A percentile compares a stretch with the other conserved stretches of the same genome.
Evolutionary conservation across 2,329 filamentous ascomycete species (phyloP).

Genomic region (Colletotrichum falcatum): DNA sequence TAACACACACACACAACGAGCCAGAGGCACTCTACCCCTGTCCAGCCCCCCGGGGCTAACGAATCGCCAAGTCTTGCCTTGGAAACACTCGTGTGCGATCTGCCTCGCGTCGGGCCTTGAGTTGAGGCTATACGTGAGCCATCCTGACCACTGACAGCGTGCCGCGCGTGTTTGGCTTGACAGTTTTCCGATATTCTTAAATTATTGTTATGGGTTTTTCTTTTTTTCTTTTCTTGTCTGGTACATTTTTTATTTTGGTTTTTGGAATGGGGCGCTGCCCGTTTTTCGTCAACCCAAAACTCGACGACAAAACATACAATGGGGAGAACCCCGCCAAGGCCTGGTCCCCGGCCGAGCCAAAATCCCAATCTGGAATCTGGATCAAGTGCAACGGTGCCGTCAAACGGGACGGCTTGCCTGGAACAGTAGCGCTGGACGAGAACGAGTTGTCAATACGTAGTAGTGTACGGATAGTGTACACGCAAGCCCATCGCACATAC

Average conservation of each 20-base stretch:
- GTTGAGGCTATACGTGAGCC: slow-evolving; percentile 29
- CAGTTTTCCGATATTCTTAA: not conserved
- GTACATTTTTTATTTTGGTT: not conserved
- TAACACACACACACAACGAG: slow-evolving; percentile 16
- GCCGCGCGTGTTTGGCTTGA: slow-evolving; percentile 5
- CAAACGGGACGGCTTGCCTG: slow-evolving; percentile 14
- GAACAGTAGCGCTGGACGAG: slow-evolving; percentile 19
- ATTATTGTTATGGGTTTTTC: not conserved
- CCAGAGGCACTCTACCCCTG: not conserved
- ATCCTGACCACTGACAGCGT: slow-evolving; percentile 4
- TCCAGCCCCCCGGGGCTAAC: not conserved
- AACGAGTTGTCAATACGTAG: not conserved
- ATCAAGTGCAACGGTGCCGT: slow-evolving; percentile 24
- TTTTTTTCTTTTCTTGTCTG: too few species aligned
- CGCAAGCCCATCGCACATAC: not conserved
- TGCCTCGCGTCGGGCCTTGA: slow-evolving; percentile 35
- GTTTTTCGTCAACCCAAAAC: slow-evolving; percentile 13
- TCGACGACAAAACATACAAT: slow-evolving; percentile 6
- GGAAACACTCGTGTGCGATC: slow-evolving; percentile 32
- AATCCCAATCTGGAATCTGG: slow-evolving; percentile 23
- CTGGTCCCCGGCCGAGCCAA: slow-evolving; percentile 25
- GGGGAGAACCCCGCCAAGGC: slow-evolving; percentile 34
- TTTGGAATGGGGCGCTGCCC: not conserved
- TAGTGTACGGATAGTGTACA: not conserved
- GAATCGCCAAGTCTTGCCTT: slow-evolving; percentile 35